Evolutionary conservation across 2,329 filamentous ascomycete species (phyloP), one percentile per base, ranked within the genome.

Genomic region (Cladophialophora yegresii): DNA sequence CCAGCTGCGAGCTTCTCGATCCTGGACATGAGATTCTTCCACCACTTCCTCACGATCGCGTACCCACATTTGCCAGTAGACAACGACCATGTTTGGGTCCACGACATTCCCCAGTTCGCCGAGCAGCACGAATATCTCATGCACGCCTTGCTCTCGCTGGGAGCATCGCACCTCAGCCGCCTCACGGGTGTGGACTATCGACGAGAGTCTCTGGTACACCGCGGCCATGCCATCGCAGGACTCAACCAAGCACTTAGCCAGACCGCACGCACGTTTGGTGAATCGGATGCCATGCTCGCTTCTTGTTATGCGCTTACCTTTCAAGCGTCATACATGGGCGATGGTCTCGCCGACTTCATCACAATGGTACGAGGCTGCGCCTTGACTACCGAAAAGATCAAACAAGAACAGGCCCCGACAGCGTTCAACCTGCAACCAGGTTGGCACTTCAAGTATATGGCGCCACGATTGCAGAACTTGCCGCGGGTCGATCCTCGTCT

Each of bases 61-160:
- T 86, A 85, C 71, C 88, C 87, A 2, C 83, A 87, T 73, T 80
- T 89, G 26, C 87, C 88, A 0, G 76, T 89, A 20, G 87, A 85
- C 47, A 86, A 87, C 66, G 86, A 90, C 67, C 79, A 82, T 7
- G 80, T 89, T 13, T 91, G 88, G 88, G 84, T 84, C 6, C 85
- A 87, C 28, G 83, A 87, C 63, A 83, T 91, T 9, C 87, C 88
- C 0, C 85, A 85, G 67, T 82, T 90, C 63, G 87, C 87, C 1
- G 85, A 90, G 67, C 85, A 87, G 82, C 82, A 88, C 68, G 85
- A 88, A 62, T 89, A 86, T 64, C 80, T 89, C 9, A 89, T 91
- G 84, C 88, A 91, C 73, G 86, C 87, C 4, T 87, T 91, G 57
- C 81, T 89, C 0, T 87, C 87, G 12, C 82, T 89, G 65, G 82